These are phyloP conservation scores for Cornus kousa DNA, from an alignment of 148 eudicot species.

Conservation along the genomic window DNA sequence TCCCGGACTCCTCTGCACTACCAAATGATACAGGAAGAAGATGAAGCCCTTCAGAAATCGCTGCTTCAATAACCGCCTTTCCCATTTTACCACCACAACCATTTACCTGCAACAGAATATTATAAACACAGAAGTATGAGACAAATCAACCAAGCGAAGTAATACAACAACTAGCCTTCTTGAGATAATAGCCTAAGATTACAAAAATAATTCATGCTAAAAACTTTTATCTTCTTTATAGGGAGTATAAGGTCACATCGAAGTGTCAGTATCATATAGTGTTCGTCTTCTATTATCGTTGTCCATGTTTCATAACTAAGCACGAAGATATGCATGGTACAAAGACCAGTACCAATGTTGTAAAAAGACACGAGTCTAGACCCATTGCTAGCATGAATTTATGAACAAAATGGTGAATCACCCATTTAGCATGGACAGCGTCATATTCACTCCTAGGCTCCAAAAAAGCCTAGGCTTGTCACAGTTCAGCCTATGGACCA, in stretches of 20 bases:
- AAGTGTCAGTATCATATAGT: no score
- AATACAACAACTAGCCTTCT: not conserved
- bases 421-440: not conserved
- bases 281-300: no score
- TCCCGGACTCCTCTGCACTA: slow-evolving; percentile 57
- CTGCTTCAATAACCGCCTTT: slow-evolving; percentile 86
- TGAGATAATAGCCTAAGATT: not conserved
- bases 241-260: no score
- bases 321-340: not conserved
- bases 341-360: not conserved
- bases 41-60: slow-evolving; percentile 63
- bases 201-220: not conserved
- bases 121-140: not conserved
- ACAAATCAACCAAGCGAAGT: not conserved
- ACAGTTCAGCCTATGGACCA: no score
- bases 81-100: slow-evolving; percentile 96
- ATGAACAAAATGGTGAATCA: not conserved
- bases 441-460: not conserved
- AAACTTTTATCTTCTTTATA: not conserved
- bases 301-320: no score
- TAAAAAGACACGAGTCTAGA: not conserved
- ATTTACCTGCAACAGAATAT: slow-evolving; percentile 56
- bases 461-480: no score
- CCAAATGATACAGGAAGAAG: slow-evolving; percentile 78
- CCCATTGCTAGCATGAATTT: not conserved